These are phyloP conservation scores for Kwoniella dejecticola DNA, from an alignment of 768 basidiomycete genomes.

Conservation along the genomic window DNA sequence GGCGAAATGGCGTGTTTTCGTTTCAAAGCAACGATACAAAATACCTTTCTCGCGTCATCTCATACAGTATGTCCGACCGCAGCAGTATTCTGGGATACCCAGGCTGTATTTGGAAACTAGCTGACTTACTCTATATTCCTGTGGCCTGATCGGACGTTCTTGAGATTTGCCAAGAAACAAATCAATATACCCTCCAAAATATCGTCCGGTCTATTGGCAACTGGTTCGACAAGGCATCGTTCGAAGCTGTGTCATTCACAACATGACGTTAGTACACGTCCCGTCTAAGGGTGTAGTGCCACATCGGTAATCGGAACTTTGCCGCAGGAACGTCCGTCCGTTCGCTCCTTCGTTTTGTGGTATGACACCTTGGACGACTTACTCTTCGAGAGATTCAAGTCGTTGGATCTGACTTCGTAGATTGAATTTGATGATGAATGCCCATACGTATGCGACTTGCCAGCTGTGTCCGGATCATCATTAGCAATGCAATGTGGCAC, in stretches of 20 bases:
- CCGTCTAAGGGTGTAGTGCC: not conserved
- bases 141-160: constrained; percentile 48
- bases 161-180: constrained; percentile 42
- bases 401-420: constrained; percentile 22
- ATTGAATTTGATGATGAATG: constrained; percentile 47
- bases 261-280: not conserved
- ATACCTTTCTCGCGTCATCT: not conserved
- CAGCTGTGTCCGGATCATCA: constrained; percentile 27
- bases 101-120: too few species aligned
- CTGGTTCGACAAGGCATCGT: constrained; percentile 35
- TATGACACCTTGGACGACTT: constrained; percentile 3
- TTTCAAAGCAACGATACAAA: too few species aligned
- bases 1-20: too few species aligned
- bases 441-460: constrained; percentile 49
- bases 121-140: too few species aligned
- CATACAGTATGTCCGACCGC: not conserved
- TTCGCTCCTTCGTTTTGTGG: not conserved
- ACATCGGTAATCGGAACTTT: constrained; percentile 6
- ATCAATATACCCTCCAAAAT: constrained; percentile 45
- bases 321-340: too few species aligned
- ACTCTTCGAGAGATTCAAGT: constrained; percentile 44
- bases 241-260: constrained; percentile 33
- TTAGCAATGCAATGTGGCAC: constrained; percentile 17
- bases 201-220: constrained; percentile 49
- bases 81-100: too few species aligned